Percentiles rank a stretch among this genome's conserved stretches.
These are phyloP conservation scores for Shiraia bambusicola DNA, from an alignment of 2,329 filamentous ascomycete genomes.

Conservation along the genomic window DNA sequence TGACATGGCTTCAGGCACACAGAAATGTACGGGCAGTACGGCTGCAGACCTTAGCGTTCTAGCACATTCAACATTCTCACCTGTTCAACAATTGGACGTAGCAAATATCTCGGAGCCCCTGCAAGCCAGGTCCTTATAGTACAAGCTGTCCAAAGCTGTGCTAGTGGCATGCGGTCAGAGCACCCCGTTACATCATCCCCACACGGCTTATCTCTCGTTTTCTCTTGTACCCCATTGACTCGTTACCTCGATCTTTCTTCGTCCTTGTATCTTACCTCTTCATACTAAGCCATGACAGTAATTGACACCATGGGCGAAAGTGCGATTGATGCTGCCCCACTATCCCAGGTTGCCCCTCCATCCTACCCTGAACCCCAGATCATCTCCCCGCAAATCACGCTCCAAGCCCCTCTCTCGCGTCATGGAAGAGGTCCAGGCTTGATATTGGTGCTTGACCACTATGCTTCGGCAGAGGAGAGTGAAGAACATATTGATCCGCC, in stretches of 20 bases:
- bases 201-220: conserved; percentile 3
- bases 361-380: conserved; percentile 20
- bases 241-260: not conserved
- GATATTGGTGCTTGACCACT: conserved; percentile 47
- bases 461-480: conserved; percentile 28
- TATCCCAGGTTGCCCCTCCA: conserved; percentile 12
- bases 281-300: not conserved
- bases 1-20: too few relatives aligned
- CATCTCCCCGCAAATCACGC: conserved; percentile 32
- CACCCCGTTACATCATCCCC: conserved; percentile 8
- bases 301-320: conserved; percentile 12
- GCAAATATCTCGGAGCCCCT: not conserved
- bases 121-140: conserved; percentile 3
- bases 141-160: conserved; percentile 1
- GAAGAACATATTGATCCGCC: conserved; percentile 54
- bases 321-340: conserved; percentile 10
- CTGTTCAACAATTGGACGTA: too few relatives aligned
- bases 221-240: conserved; percentile 1
- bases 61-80: too few relatives aligned
- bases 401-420: conserved; percentile 53
- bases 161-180: conserved; percentile 2
- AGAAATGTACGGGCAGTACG: too few relatives aligned
- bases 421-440: conserved; percentile 53
- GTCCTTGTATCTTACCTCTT: not conserved
- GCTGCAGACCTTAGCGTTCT: too few relatives aligned